Evolutionary conservation across 192 early-diverging fungal species (phyloP).

Genomic region (Thoreauomyces humboldtii): DNA sequence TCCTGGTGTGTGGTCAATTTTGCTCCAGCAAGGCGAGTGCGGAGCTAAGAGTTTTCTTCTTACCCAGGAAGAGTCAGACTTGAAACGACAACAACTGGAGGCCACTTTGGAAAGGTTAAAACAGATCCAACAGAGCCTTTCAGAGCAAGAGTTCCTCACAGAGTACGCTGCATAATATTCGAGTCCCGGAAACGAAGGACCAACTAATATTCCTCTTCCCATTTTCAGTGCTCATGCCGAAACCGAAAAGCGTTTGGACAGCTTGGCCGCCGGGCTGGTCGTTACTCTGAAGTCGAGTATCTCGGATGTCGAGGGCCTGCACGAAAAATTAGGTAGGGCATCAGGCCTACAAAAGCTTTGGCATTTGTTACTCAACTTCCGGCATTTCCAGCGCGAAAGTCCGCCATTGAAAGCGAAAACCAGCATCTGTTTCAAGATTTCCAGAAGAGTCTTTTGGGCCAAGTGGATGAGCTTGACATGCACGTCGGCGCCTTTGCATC

Average conservation of each 20-base stretch:
- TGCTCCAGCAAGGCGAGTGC: too few species aligned
- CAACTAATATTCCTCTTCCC: neutral
- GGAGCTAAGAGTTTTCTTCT: neutral
- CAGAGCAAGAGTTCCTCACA: constrained; percentile 36
- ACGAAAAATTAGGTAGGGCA: constrained; percentile 40
- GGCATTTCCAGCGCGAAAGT: constrained; percentile 35
- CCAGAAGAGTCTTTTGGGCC: constrained; percentile 31
- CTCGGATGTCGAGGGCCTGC: constrained; percentile 42
- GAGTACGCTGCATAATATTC: neutral
- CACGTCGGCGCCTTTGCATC: neutral
- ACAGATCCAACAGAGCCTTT: constrained; percentile 24
- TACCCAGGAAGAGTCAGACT: constrained; percentile 26
- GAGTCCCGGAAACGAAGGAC: neutral
- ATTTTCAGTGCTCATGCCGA: constrained; percentile 40
- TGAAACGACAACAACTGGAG: constrained; percentile 30
- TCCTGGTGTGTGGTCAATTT: constrained; percentile 13
- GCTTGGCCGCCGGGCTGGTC: constrained; percentile 37
- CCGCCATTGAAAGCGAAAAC: constrained; percentile 35
- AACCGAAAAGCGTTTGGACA: constrained; percentile 39
- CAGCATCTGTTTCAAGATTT: constrained; percentile 41
- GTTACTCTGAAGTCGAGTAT: constrained; percentile 37
- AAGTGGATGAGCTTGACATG: constrained; percentile 33
- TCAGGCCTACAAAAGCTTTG: neutral
- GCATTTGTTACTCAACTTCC: neutral
- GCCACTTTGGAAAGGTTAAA: constrained; percentile 15